These are phyloP conservation scores for Eugenia klotzschiana DNA, from an alignment of 441 rosid species.

Conservation along the genomic window DNA sequence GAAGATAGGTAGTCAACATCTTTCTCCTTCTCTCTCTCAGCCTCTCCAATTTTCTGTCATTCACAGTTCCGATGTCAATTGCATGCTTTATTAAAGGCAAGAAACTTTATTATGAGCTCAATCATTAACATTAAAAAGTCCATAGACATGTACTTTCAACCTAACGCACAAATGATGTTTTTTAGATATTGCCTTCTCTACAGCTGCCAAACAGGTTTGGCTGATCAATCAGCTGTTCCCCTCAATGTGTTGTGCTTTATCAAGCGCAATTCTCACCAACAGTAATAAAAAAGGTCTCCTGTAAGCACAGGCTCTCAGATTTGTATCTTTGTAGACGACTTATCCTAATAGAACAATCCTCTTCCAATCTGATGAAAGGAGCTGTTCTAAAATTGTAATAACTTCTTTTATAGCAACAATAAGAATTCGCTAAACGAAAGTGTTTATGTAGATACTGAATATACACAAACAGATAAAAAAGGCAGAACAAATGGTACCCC, in stretches of 20 bases:
- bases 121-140: background rate
- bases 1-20: slow-evolving; percentile 88
- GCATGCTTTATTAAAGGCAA: background rate
- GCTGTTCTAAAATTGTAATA: background rate
- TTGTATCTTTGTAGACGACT: background rate
- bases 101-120: background rate
- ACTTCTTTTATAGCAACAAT: background rate
- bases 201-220: background rate
- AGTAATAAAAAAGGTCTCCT: background rate
- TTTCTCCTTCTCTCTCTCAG: slow-evolving; percentile 46
- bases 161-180: background rate
- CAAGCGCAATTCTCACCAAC: background rate
- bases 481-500: background rate
- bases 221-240: background rate
- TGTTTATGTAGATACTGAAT: background rate
- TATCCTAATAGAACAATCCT: background rate
- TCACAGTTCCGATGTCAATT: background rate
- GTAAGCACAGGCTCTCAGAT: background rate
- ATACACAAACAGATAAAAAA: background rate
- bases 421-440: background rate
- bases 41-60: slow-evolving; percentile 62
- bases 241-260: background rate
- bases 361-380: background rate
- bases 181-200: background rate
- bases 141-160: background rate